Percentiles rank a stretch among this genome's conserved stretches.
These are phyloP conservation scores for Veloboletus limbatus DNA, from an alignment of 1,284 basidiomycete species.

Conservation along the genomic window DNA sequence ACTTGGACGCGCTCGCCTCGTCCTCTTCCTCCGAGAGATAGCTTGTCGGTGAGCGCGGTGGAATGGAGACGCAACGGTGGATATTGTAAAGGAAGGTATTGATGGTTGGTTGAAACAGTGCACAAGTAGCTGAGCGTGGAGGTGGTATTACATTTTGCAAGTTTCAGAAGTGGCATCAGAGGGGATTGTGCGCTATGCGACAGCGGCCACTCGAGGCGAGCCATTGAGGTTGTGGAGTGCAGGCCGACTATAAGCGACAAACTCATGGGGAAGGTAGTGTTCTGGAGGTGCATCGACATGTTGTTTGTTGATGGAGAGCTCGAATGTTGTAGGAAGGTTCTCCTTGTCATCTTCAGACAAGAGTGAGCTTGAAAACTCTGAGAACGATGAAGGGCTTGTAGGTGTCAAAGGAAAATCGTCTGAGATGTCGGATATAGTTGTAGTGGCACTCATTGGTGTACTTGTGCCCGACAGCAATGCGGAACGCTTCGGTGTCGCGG, in stretches of 20 bases:
- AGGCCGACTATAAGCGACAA: conserved; percentile 67
- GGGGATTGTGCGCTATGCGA: conserved; percentile 45
- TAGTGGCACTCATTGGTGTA: conserved; percentile 72
- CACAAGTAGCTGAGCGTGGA: conserved; percentile 56
- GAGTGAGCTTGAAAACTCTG: conserved; percentile 52
- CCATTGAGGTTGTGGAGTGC: conserved; percentile 65
- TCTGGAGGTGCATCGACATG: conserved; percentile 63
- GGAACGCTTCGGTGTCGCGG: conserved; percentile 68
- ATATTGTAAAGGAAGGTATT: conserved; percentile 64
- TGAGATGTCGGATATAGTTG: conserved; percentile 68
- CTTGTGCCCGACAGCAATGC: conserved; percentile 48
- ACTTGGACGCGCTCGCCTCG: conserved; percentile 14
- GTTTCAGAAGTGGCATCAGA: conserved; percentile 21
- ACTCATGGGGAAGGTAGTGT: conserved; percentile 76
- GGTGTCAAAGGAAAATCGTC: conserved; percentile 82
- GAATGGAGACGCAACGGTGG: conserved; percentile 49
- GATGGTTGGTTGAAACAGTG: conserved; percentile 62
- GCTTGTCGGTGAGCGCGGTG: conserved; percentile 46
- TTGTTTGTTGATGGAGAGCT: conserved; percentile 68
- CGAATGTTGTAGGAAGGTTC: conserved; percentile 66
- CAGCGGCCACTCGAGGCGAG: conserved; percentile 45
- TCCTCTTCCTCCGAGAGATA: conserved; percentile 37
- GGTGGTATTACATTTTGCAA: conserved; percentile 77
- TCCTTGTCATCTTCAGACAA: conserved; percentile 74
- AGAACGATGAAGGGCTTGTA: conserved; percentile 57